phyloP scores from a whole-genome alignment of 2,329 filamentous ascomycete species.

The Xylariaceae sp. region DNA sequence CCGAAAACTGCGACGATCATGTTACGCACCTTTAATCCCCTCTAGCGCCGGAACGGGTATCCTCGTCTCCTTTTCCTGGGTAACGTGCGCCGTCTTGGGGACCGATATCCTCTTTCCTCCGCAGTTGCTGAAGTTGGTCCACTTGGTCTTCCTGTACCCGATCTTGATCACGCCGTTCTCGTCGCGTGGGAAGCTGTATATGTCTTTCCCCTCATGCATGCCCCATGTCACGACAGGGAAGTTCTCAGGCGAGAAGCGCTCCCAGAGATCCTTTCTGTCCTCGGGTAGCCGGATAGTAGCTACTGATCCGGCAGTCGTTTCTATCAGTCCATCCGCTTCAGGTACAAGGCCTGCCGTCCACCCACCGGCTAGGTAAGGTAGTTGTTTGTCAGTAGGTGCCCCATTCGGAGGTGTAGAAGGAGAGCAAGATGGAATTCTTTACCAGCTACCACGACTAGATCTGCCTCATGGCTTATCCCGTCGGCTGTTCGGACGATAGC shows the following conservation, averaged over 20 bases:
- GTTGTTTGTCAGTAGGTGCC: slow-evolving; percentile 12
- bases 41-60: slow-evolving; percentile 21
- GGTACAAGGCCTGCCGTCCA: slow-evolving; percentile 22
- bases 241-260: slow-evolving; percentile 35
- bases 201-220: slow-evolving; percentile 33
- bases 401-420: not conserved
- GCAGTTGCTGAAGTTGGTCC: slow-evolving; percentile 23
- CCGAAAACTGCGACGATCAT: too few species aligned
- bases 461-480: slow-evolving; percentile 11
- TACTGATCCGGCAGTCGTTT: slow-evolving; percentile 23
- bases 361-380: slow-evolving; percentile 13
- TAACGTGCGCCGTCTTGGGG: slow-evolving; percentile 20
- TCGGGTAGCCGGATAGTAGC: slow-evolving; percentile 36
- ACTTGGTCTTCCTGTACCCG: slow-evolving; percentile 46
- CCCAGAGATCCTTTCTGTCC: slow-evolving; percentile 30
- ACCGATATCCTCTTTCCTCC: slow-evolving; percentile 19
- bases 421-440: slow-evolving; percentile 1
- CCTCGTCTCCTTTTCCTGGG: slow-evolving; percentile 16
- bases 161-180: slow-evolving; percentile 42
- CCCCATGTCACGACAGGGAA: slow-evolving; percentile 43
- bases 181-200: slow-evolving; percentile 44
- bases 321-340: slow-evolving; percentile 17
- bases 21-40: slow-evolving; percentile 24
- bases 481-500: slow-evolving; percentile 20
- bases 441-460: slow-evolving; percentile 33